Percentiles rank a stretch among this genome's conserved stretches.
phyloP scores from a whole-genome alignment of 306 rosid genomes.

The Pyrus communis region DNA sequence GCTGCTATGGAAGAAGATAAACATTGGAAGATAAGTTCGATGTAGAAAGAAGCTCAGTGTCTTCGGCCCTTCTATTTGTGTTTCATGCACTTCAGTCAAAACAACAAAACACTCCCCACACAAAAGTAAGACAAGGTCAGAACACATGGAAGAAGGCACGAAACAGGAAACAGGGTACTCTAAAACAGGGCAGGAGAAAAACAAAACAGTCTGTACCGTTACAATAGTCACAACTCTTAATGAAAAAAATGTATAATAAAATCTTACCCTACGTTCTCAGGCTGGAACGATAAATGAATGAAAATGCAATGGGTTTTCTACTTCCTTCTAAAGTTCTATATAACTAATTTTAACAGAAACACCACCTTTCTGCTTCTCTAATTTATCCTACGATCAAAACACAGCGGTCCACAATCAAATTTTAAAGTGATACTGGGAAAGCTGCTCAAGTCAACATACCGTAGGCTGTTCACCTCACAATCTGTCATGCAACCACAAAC shows the following conservation, averaged over 20 bases:
- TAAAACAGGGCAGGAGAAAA: background rate
- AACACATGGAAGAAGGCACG: background rate
- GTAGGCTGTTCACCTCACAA: slow-evolving; percentile 41
- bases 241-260: background rate
- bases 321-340: background rate
- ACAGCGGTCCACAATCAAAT: slow-evolving; percentile 27
- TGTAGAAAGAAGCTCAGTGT: background rate
- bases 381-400: slow-evolving; percentile 21
- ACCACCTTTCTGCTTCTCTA: slow-evolving; percentile 1
- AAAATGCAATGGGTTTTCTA: background rate
- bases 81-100: background rate
- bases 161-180: background rate
- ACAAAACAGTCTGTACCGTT: background rate
- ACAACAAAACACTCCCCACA: too few species aligned
- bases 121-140: background rate
- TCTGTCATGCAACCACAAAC: slow-evolving; percentile 44
- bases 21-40: background rate
- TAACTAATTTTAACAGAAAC: background rate
- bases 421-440: slow-evolving; percentile 17
- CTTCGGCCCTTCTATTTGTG: too few species aligned
- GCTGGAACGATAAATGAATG: background rate
- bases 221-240: background rate
- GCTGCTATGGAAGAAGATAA: too few species aligned
- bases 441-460: slow-evolving; percentile 35
- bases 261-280: background rate